Evolutionary conservation across 306 rosid genomes (phyloP), one percentile per base, ranked within the genome.

Genomic region (Fragaria iinumae): DNA sequence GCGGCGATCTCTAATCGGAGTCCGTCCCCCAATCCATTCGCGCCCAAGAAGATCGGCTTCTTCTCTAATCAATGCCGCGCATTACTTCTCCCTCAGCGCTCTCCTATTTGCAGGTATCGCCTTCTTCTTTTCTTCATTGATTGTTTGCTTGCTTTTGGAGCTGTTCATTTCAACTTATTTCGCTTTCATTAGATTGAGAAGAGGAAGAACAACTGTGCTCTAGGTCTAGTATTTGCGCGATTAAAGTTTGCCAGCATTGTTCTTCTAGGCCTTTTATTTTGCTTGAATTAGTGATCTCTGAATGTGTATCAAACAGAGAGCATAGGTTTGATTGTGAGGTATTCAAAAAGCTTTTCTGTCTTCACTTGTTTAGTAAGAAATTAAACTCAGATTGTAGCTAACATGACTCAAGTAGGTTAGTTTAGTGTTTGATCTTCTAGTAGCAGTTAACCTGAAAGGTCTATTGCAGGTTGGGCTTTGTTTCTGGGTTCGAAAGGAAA

Each of bases 401-500:
- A 57, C 65, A 23, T 57, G 34, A 57, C 6, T 0, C 0, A 10
- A 25, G 32, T 12, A 23, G 65, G 65, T 11, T 2, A 10, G 36
- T 23, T 57, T 57, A 57, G 65, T 25, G 65, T 57, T 23, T 11
- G 36, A 23, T 57, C 7, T 57, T 25, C 32, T 23, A 23, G 7
- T 57, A 23, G 17, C 17, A 57, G 67, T 62, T 13, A 27, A 62
- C 4, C 9, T 27, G 39, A 32, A 8, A 55, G 52, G 20, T 27
- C 6, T 60, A 14, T 8, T 59, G 41, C 84, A 80, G 84, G 52
- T 21, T 77, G 67, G 62, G 77, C 47, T 65, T 67, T 48, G 56
- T 78, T 59, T 75, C 76, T 49, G 65, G 34, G 41, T 11, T 63
- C 49, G 73, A 23, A 27, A 71, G 74, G 69, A 84, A 67, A 80